These are phyloP conservation scores for Saccharum spontaneum DNA, from an alignment of 176 grass and related monocot species.

Conservation along the genomic window DNA sequence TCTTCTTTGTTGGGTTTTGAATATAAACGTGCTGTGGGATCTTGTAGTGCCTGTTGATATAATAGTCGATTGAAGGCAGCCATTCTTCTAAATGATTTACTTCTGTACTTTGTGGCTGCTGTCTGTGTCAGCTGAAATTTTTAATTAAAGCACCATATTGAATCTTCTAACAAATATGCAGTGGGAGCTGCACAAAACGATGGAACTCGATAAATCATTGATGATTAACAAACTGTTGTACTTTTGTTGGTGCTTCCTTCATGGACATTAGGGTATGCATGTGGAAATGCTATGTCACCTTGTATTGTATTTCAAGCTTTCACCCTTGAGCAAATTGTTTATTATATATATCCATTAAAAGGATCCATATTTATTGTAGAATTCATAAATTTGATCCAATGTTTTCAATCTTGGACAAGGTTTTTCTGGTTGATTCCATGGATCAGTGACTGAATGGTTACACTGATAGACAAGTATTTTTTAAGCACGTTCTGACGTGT, in stretches of 20 bases:
- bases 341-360: background rate
- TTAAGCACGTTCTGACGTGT: background rate
- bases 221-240: background rate
- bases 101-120: conserved; percentile 19
- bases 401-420: background rate
- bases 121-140: background rate
- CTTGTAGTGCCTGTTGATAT: background rate
- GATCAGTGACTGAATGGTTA: background rate
- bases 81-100: background rate
- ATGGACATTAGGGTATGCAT: background rate
- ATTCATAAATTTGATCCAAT: background rate
- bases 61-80: background rate
- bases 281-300: background rate
- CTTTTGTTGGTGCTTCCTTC: background rate
- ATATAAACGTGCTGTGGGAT: background rate
- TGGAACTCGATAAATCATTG: background rate
- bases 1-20: background rate
- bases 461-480: background rate
- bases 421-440: background rate
- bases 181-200: background rate
- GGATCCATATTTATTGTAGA: background rate
- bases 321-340: background rate
- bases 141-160: background rate
- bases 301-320: background rate
- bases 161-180: background rate